Evolutionary conservation across 352 stramenopile genomes (phyloP).

Genomic region (Peronospora destructor): DNA sequence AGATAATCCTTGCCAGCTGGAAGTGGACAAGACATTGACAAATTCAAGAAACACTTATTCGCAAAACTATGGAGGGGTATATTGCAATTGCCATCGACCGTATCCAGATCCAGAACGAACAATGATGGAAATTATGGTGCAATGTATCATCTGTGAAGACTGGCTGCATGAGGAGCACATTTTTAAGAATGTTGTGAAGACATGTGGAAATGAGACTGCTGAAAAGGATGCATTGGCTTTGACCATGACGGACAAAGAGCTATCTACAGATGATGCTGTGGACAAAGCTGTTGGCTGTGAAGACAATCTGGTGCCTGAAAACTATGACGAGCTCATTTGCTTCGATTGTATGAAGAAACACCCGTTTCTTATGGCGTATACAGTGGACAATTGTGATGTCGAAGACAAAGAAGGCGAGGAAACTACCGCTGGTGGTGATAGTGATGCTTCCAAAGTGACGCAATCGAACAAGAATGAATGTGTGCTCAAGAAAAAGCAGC

Average conservation of each 20-base stretch:
- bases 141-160: constrained; percentile 74
- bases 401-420: constrained; percentile 8
- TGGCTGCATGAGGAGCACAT: constrained; percentile 76
- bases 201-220: neutral
- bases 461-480: constrained; percentile 14
- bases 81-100: constrained; percentile 66
- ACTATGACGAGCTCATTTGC: constrained; percentile 68
- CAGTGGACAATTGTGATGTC: constrained; percentile 21
- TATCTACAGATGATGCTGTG: neutral
- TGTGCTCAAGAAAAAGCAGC: constrained; percentile 33
- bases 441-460: constrained; percentile 8
- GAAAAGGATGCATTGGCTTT: neutral
- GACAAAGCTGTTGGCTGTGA: constrained; percentile 6
- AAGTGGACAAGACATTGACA: constrained; percentile 37
- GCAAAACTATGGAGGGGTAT: constrained; percentile 62
- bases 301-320: constrained; percentile 17
- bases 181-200: constrained; percentile 14
- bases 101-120: constrained; percentile 70
- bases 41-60: constrained; percentile 66
- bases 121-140: constrained; percentile 60
- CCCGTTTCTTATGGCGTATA: constrained; percentile 57
- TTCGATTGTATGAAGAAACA: constrained; percentile 56
- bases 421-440: neutral
- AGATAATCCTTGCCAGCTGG: constrained; percentile 48
- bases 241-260: constrained; percentile 9